Evolutionary conservation across 2,329 filamentous ascomycete genomes (phyloP).

Genomic region (Bipolaris gigantea): DNA sequence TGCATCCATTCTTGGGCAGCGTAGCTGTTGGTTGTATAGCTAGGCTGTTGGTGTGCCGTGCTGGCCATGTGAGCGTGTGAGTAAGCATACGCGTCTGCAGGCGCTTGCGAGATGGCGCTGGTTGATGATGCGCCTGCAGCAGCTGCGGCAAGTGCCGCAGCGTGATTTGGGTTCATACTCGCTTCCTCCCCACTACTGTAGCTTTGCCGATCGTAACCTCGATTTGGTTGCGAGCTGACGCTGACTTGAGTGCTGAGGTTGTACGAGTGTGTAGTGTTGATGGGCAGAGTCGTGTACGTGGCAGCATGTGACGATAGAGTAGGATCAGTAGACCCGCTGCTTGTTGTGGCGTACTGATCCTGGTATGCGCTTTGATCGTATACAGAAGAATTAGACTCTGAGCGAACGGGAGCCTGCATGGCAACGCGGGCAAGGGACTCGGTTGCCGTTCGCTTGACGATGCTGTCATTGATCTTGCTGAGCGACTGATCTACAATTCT

Average conservation of each 20-base stretch:
- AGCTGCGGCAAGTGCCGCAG: slow-evolving; percentile 34
- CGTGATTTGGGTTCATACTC: slow-evolving; percentile 36
- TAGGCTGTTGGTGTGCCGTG: slow-evolving; percentile 19
- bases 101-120: slow-evolving; percentile 21
- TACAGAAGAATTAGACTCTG: slow-evolving; percentile 16
- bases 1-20: slow-evolving; percentile 31
- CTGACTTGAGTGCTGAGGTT: slow-evolving; percentile 27
- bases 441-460: slow-evolving; percentile 49
- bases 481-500: slow-evolving; percentile 54
- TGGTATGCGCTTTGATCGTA: slow-evolving; percentile 32
- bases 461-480: slow-evolving; percentile 50
- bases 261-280: slow-evolving; percentile 27
- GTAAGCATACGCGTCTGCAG: slow-evolving; percentile 30
- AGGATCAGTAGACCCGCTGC: slow-evolving; percentile 24
- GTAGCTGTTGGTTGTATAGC: slow-evolving; percentile 30
- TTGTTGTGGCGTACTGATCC: slow-evolving; percentile 27
- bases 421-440: slow-evolving; percentile 48
- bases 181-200: slow-evolving; percentile 32
- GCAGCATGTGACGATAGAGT: slow-evolving; percentile 23
- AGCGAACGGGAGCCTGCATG: slow-evolving; percentile 32
- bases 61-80: slow-evolving; percentile 25
- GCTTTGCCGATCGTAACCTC: slow-evolving; percentile 31
- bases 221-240: slow-evolving; percentile 25
- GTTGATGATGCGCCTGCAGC: slow-evolving; percentile 28
- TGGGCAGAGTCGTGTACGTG: slow-evolving; percentile 25